These are phyloP conservation scores for Glonium stellatum DNA, from an alignment of 495 filamentous ascomycete species.

Conservation along the genomic window DNA sequence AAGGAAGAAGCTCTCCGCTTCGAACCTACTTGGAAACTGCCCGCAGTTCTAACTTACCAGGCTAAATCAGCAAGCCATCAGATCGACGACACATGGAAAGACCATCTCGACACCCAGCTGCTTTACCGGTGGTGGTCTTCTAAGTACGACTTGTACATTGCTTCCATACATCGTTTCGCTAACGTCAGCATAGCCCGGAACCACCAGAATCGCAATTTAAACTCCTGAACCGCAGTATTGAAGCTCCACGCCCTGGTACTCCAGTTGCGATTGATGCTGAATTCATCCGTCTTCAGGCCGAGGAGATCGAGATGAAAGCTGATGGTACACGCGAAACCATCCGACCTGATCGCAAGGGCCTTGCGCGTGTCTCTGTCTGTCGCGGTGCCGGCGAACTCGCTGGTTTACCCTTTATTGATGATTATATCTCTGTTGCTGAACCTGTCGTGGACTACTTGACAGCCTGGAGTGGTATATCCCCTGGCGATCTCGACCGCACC, in stretches of 20 bases:
- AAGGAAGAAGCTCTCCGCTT: slow-evolving; percentile 80
- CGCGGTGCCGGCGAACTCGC: slow-evolving; percentile 67
- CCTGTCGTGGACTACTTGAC: slow-evolving; percentile 95
- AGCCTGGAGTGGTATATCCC: slow-evolving; percentile 79
- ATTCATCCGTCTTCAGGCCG: slow-evolving; percentile 83
- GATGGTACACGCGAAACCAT: slow-evolving; percentile 83
- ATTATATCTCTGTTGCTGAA: slow-evolving; percentile 87
- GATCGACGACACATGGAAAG: slow-evolving; percentile 81
- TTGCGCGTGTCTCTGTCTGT: slow-evolving; percentile 83
- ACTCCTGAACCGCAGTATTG: slow-evolving; percentile 53
- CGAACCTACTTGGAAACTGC: slow-evolving; percentile 82
- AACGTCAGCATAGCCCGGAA: neutral
- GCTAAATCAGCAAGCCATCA: slow-evolving; percentile 63
- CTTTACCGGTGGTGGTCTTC: slow-evolving; percentile 62
- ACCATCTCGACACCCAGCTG: slow-evolving; percentile 68
- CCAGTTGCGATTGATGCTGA: slow-evolving; percentile 90
- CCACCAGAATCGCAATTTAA: slow-evolving; percentile 37
- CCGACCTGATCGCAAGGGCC: slow-evolving; percentile 71
- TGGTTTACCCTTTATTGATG: slow-evolving; percentile 86
- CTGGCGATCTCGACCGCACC: slow-evolving; percentile 70
- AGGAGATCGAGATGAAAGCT: slow-evolving; percentile 87
- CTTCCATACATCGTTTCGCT: no score
- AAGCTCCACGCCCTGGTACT: slow-evolving; percentile 61
- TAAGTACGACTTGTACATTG: neutral
- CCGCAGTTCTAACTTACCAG: slow-evolving; percentile 80